These are phyloP conservation scores for Saturnispora dispora DNA, from an alignment of 805 yeast species.

Conservation along the genomic window DNA sequence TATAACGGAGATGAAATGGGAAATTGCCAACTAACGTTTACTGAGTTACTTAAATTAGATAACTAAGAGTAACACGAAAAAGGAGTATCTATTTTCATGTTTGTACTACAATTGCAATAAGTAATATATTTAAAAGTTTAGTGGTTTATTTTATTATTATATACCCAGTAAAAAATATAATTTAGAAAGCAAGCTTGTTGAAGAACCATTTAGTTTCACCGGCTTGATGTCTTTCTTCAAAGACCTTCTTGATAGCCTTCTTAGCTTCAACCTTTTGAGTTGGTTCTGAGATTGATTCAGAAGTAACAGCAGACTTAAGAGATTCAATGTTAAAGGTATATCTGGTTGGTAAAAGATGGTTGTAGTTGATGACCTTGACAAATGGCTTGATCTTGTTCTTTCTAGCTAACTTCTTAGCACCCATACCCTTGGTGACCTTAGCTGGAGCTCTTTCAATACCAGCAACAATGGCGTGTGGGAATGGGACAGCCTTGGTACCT, in stretches of 20 bases:
- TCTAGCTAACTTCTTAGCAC: constrained; percentile 93
- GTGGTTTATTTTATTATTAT: background rate
- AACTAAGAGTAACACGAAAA: too few relatives aligned
- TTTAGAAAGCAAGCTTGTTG: constrained; percentile 57
- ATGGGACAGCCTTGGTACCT: constrained; percentile 97
- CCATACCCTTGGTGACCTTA: constrained; percentile 91
- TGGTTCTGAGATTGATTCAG: constrained; percentile 95
- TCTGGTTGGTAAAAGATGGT: constrained; percentile 99
- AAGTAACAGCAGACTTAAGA: constrained; percentile 82
- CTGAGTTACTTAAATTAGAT: too few relatives aligned
- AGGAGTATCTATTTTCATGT: background rate
- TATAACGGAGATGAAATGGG: constrained; percentile 66
- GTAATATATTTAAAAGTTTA: background rate
- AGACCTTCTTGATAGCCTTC: constrained; percentile 97
- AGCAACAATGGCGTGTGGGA: constrained; percentile 99
- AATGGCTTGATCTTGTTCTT: constrained; percentile 98
- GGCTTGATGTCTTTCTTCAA: constrained; percentile 98
- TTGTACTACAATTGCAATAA: background rate
- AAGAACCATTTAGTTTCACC: constrained; percentile 99
- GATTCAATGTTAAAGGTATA: constrained; percentile 95
- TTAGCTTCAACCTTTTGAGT: constrained; percentile 98
- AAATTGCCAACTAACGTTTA: constrained; percentile 29
- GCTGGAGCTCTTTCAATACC: constrained; percentile 98
- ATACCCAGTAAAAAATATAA: constrained; percentile 5
- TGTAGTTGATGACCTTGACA: constrained; percentile 98